A percentile compares a stretch with the other conserved stretches of the same genome.
Evolutionary conservation across 768 basidiomycete species (phyloP).

Genomic region (Myochromella boudieri): DNA sequence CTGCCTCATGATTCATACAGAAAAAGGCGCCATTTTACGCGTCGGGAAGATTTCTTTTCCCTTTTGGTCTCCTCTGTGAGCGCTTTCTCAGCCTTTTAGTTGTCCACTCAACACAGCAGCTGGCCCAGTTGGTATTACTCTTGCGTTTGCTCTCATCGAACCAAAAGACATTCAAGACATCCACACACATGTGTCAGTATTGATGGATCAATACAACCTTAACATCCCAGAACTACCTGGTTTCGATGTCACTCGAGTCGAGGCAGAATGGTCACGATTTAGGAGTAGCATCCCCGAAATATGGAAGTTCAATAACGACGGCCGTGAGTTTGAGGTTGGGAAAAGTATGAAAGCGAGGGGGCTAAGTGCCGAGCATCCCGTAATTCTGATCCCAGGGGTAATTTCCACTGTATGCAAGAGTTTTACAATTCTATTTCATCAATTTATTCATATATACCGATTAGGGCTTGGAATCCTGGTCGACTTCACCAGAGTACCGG

Average conservation of each 20-base stretch:
- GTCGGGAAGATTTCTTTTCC: constrained; percentile 63
- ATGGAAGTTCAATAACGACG: constrained; percentile 81
- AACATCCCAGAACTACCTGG: constrained; percentile 61
- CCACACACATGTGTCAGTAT: constrained; percentile 62
- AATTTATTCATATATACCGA: not conserved
- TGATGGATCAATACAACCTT: constrained; percentile 73
- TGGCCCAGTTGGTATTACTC: constrained; percentile 56
- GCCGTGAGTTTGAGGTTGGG: constrained; percentile 78
- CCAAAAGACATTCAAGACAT: constrained; percentile 67
- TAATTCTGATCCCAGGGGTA: constrained; percentile 87
- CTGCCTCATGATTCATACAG: not conserved
- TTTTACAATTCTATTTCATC: not conserved
- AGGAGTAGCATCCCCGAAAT: constrained; percentile 72
- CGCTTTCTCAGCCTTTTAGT: too few relatives aligned
- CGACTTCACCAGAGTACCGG: constrained; percentile 80
- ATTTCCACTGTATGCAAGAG: constrained; percentile 69
- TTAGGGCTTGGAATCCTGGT: constrained; percentile 91
- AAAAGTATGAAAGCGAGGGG: constrained; percentile 65
- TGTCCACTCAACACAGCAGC: too few relatives aligned
- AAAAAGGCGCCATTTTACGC: constrained; percentile 27
- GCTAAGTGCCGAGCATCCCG: constrained; percentile 69
- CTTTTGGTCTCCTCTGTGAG: constrained; percentile 62
- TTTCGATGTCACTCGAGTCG: constrained; percentile 66
- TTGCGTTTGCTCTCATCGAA: constrained; percentile 67
- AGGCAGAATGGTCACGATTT: constrained; percentile 69